Evolutionary conservation across 2,329 filamentous ascomycete genomes (phyloP), one percentile per base, ranked within the genome.

Genomic region (Bipolaris zeicola): DNA sequence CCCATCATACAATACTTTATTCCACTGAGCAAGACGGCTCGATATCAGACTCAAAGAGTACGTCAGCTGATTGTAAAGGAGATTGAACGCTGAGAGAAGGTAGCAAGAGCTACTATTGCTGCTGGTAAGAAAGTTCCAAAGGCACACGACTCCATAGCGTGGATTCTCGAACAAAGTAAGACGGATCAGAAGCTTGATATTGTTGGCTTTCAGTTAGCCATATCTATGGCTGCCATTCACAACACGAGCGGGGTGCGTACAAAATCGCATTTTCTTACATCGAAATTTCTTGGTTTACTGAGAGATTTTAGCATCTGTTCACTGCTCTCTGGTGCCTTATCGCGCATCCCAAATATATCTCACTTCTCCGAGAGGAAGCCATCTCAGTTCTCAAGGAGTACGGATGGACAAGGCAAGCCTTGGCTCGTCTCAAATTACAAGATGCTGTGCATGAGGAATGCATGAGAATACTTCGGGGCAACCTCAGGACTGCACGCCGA

Each of bases 341-440:
- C n/a, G 26, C 42, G 8, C 13, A 45, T 20, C 26, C 42, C 10
- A 45, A 45, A 33, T 45, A 45, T 7, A 45, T 45, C 26, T n/a
- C 31, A 45, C 26, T 45, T 31, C 42, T 45, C 26, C 42, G 42
- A 33, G 42, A 45, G 18, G 42, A 45, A 33, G 42, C 26, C 5
- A 33, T 33, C n/a, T 11, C 42, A 45, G 42, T 45, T 3, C 42
- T 45, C 10, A 45, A 45, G 24, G 10, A 45, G 42, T 33, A 45
- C 18, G 42, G 42, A 14, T 45, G 42, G 42, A 45, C 26, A 45
- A 45, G 42, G n/a, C 42, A 33, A 45, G 42, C 42, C 26, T 45
- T 45, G 6, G 24, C 42, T 33, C 42, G 10, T 33, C 26, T 45
- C 8, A 45, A 7, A n/a, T 20, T 45, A 45, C 42, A 45, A 26